phyloP scores from a whole-genome alignment of 2,329 filamentous ascomycete species.

The Pyrenophora graminea region DNA sequence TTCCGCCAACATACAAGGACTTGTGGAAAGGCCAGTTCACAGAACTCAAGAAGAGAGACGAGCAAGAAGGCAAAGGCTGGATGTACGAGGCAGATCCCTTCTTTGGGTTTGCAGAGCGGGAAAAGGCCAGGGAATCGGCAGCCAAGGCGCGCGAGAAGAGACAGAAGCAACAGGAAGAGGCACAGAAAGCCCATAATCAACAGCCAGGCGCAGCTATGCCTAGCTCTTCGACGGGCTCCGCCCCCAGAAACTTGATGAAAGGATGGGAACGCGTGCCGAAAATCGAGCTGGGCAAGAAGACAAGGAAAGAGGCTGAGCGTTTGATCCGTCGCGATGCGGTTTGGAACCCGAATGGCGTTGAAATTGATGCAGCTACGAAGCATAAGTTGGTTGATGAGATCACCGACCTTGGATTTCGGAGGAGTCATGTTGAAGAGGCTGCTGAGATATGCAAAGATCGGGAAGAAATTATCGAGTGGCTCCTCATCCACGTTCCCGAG shows the following conservation, averaged over 20 bases:
- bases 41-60: constrained; percentile 77
- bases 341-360: constrained; percentile 83
- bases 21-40: constrained; percentile 90
- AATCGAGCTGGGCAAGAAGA: constrained; percentile 87
- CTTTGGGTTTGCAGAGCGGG: constrained; percentile 74
- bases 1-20: constrained; percentile 86
- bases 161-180: constrained; percentile 57
- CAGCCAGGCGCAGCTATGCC: constrained; percentile 40
- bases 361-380: constrained; percentile 63
- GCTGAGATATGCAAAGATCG: constrained; percentile 84
- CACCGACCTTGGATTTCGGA: constrained; percentile 79
- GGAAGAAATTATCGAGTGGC: constrained; percentile 93
- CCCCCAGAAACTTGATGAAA: constrained; percentile 59
- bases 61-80: constrained; percentile 77
- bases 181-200: constrained; percentile 65
- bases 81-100: constrained; percentile 98
- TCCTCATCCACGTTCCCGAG: constrained; percentile 94
- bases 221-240: constrained; percentile 27
- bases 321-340: constrained; percentile 76
- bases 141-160: constrained; percentile 78
- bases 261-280: constrained; percentile 85
- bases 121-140: constrained; percentile 73
- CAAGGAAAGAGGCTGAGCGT: constrained; percentile 76
- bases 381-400: constrained; percentile 72
- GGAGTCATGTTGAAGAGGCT: constrained; percentile 87